Conservation (phyloP, 106 monocot genomes). For the Dioscorea alata region DNA sequence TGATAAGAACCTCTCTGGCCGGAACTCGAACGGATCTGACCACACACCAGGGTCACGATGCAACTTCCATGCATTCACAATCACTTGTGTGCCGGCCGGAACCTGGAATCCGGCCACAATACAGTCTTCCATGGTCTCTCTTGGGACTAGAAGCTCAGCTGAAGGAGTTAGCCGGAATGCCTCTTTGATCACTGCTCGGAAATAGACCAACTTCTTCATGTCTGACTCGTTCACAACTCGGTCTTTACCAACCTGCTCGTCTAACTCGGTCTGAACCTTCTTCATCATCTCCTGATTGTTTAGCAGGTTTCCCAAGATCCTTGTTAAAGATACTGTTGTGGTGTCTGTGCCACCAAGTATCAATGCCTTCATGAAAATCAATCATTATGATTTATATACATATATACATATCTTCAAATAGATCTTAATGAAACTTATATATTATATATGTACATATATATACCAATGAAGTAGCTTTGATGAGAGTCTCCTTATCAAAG, state of each 20-base stretch:
- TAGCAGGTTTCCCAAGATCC: conserved; percentile 11
- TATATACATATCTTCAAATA: background rate
- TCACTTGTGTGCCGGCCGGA: conserved; percentile 16
- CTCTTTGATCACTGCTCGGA: conserved; percentile 32
- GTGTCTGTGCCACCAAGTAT: conserved; percentile 28
- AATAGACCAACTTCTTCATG: conserved; percentile 26
- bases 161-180: conserved; percentile 22
- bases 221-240: conserved; percentile 27
- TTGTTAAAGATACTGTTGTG: conserved; percentile 14
- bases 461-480: conserved; percentile 37
- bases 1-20: conserved; percentile 31
- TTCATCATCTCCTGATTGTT: conserved; percentile 12
- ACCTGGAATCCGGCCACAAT: conserved; percentile 23
- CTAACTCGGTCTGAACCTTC: conserved; percentile 28
- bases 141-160: conserved; percentile 18
- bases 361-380: conserved; percentile 9
- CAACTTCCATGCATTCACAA: conserved; percentile 34
- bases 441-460: background rate
- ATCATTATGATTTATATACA: background rate
- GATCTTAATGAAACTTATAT: background rate
- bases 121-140: conserved; percentile 24
- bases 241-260: conserved; percentile 16
- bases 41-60: conserved; percentile 26
- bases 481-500: conserved; percentile 8
- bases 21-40: conserved; percentile 24